Evolutionary conservation across 306 rosid species (phyloP).

Genomic region (Spatholobus suberectus): DNA sequence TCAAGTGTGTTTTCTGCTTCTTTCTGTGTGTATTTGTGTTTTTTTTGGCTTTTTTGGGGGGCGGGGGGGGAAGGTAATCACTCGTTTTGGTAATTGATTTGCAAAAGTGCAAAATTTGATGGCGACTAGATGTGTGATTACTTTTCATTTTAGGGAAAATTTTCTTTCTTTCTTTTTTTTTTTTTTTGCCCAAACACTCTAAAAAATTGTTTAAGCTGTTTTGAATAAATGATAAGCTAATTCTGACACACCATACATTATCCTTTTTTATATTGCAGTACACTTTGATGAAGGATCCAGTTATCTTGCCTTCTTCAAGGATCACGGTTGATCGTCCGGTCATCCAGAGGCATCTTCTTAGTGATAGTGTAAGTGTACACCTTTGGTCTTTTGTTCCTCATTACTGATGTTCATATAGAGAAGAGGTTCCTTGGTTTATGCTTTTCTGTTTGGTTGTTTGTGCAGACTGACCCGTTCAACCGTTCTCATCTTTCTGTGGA

Average conservation of each 20-base stretch:
- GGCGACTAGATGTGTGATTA: background rate
- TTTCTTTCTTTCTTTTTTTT: background rate
- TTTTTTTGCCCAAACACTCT: background rate
- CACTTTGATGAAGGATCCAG: slow-evolving; percentile 99
- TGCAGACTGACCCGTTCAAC: slow-evolving; percentile 96
- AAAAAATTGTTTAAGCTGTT: background rate
- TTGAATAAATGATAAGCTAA: background rate
- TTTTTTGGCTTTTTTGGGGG: too few species aligned
- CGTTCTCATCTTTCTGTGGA: slow-evolving; percentile 93
- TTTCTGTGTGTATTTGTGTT: background rate
- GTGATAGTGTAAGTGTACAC: slow-evolving; percentile 75
- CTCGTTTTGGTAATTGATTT: background rate
- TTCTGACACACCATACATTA: background rate
- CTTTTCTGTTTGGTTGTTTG: slow-evolving; percentile 34
- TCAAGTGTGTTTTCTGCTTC: slow-evolving; percentile 62
- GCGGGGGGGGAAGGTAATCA: background rate
- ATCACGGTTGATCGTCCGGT: slow-evolving; percentile 88
- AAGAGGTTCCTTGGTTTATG: background rate
- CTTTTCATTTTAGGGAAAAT: background rate
- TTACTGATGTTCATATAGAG: background rate
- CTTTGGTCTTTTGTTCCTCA: slow-evolving; percentile 12
- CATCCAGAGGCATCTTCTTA: slow-evolving; percentile 99
- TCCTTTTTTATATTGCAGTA: slow-evolving; percentile 56
- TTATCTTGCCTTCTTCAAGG: slow-evolving; percentile 96
- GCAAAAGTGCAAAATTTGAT: background rate